These are phyloP conservation scores for Fusarium illudens DNA, from an alignment of 2,329 filamentous ascomycete genomes.

Conservation along the genomic window DNA sequence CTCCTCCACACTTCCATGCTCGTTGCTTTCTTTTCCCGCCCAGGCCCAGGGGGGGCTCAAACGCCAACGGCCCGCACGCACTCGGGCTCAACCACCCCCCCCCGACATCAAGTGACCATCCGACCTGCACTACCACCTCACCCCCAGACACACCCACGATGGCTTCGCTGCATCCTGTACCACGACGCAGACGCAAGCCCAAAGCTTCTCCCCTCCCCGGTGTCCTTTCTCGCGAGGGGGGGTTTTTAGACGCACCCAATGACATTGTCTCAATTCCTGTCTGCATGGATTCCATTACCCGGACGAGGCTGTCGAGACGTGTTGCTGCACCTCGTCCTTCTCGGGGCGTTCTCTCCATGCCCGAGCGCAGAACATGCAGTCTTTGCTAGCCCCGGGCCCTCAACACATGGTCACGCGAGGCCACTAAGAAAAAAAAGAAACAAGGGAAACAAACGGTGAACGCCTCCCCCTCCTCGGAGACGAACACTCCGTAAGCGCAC, in stretches of 20 bases:
- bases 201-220: background rate
- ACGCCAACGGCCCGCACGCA: constrained; percentile 6
- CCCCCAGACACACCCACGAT: constrained; percentile 12
- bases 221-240: background rate
- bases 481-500: background rate
- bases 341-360: background rate
- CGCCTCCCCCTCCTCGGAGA: background rate
- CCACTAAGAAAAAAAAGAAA: background rate
- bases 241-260: background rate
- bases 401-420: background rate
- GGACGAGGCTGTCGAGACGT: background rate
- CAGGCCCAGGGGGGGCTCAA: too few relatives aligned
- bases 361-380: background rate
- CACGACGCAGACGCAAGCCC: background rate
- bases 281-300: background rate
- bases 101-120: constrained; percentile 30
- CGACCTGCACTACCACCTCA: constrained; percentile 24
- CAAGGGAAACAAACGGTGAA: background rate
- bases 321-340: background rate
- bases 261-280: background rate
- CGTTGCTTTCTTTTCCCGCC: constrained; percentile 1
- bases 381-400: background rate
- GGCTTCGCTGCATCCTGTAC: constrained; percentile 10
- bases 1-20: constrained; percentile 16
- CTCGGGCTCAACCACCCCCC: background rate